A percentile compares a stretch with the other conserved stretches of the same genome.
These are phyloP conservation scores for Spongospora subterranea DNA, from an alignment of 208 protist genomes.

Conservation along the genomic window DNA sequence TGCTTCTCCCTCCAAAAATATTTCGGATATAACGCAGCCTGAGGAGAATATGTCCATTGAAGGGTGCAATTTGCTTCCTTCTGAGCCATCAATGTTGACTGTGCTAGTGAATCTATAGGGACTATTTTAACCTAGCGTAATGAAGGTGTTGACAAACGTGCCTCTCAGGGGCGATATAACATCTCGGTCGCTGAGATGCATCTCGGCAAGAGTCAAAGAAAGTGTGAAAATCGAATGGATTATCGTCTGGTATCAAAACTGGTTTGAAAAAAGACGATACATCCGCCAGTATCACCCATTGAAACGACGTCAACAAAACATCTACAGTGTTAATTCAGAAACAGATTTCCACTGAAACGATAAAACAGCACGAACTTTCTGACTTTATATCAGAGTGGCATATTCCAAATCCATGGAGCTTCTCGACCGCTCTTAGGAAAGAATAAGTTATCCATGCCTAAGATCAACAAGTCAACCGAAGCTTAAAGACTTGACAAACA, in stretches of 20 bases:
- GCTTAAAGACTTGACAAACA: background rate
- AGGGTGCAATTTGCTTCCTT: background rate
- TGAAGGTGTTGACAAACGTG: background rate
- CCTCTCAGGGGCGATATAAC: conserved; percentile 35
- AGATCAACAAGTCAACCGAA: background rate
- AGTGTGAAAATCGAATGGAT: conserved; percentile 42
- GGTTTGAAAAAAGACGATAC: background rate
- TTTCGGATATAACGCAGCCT: conserved; percentile 10
- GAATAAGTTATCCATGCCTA: conserved; percentile 28
- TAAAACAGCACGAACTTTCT: background rate
- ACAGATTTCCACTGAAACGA: background rate
- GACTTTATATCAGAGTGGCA: conserved; percentile 51
- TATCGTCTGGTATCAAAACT: background rate
- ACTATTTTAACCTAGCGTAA: background rate
- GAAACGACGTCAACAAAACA: conserved; percentile 15
- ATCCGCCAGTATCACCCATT: conserved; percentile 16
- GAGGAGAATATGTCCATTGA: conserved; percentile 53
- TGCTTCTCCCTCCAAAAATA: conserved; percentile 41
- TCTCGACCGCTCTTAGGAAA: background rate
- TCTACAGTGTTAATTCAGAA: conserved; percentile 4
- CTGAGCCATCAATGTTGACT: background rate
- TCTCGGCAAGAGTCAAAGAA: conserved; percentile 14
- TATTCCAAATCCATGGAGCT: background rate
- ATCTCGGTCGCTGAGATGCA: background rate
- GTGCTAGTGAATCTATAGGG: background rate